Conservation (phyloP, 306 rosid species). For the Ormosia semicastrata region DNA sequence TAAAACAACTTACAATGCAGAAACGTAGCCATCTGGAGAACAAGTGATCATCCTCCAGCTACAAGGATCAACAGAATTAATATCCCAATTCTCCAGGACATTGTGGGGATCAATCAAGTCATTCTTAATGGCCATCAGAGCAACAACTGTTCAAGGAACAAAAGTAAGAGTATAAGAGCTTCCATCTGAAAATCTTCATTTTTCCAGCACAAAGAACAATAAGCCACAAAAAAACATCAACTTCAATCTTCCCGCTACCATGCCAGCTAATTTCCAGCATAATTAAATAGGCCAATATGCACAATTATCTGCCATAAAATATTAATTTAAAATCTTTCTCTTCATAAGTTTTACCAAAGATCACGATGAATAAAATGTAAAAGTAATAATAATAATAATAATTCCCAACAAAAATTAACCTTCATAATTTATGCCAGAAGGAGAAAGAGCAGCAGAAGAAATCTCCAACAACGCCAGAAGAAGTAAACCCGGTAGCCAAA, state of each 20-base stretch:
- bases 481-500: slow-evolving; percentile 52
- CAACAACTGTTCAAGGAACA: slow-evolving; percentile 62
- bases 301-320: slow-evolving; percentile 2
- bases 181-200: not conserved
- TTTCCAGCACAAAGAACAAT: slow-evolving; percentile 2
- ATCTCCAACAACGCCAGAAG: slow-evolving; percentile 52
- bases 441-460: slow-evolving; percentile 88
- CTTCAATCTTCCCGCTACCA: slow-evolving; percentile 2
- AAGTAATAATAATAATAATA: too few relatives aligned
- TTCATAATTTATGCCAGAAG: slow-evolving; percentile 94
- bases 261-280: not conserved
- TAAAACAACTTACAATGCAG: slow-evolving; percentile 70
- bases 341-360: slow-evolving; percentile 16
- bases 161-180: slow-evolving; percentile 19
- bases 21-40: slow-evolving; percentile 79
- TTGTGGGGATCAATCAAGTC: slow-evolving; percentile 81
- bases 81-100: slow-evolving; percentile 95
- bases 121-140: slow-evolving; percentile 80
- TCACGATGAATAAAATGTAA: not conserved
- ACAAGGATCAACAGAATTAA: slow-evolving; percentile 95
- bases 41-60: slow-evolving; percentile 99
- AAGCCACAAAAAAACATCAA: not conserved
- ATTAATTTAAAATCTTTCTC: slow-evolving; percentile 11
- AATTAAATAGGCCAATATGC: slow-evolving; percentile 16
- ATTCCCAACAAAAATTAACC: slow-evolving; percentile 45